Conservation (phyloP, 257 asterid species). For the Capsicum rhomboideum region DNA sequence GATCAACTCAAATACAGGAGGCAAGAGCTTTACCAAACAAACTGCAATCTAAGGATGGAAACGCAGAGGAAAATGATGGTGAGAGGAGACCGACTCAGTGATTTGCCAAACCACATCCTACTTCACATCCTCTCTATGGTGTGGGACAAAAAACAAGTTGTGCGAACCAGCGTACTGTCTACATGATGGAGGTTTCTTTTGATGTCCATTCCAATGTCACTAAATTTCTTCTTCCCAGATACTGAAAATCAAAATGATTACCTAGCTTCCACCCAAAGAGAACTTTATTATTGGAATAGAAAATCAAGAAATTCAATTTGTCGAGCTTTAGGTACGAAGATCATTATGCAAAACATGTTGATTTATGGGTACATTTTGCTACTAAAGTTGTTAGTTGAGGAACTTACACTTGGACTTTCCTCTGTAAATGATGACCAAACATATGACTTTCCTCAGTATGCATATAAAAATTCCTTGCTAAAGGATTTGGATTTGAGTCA, state of each 20-base stretch:
- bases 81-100: background rate
- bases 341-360: background rate
- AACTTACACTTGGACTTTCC: background rate
- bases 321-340: background rate
- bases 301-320: background rate
- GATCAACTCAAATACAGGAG: no score
- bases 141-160: background rate
- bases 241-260: background rate
- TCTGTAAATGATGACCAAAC: background rate
- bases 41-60: no score
- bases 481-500: background rate
- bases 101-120: background rate
- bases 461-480: background rate
- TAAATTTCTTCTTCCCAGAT: background rate
- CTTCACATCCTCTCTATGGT: background rate
- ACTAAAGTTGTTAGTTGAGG: background rate
- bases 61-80: no score
- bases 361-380: background rate
- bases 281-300: background rate
- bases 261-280: background rate
- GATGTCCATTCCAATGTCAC: background rate
- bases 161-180: background rate
- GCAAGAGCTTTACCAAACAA: no score
- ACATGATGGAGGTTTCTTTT: background rate
- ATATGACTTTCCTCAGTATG: background rate